phyloP scores from a whole-genome alignment of 228 moss, liverwort and hornwort genomes.

The Sphagnum fallax region DNA sequence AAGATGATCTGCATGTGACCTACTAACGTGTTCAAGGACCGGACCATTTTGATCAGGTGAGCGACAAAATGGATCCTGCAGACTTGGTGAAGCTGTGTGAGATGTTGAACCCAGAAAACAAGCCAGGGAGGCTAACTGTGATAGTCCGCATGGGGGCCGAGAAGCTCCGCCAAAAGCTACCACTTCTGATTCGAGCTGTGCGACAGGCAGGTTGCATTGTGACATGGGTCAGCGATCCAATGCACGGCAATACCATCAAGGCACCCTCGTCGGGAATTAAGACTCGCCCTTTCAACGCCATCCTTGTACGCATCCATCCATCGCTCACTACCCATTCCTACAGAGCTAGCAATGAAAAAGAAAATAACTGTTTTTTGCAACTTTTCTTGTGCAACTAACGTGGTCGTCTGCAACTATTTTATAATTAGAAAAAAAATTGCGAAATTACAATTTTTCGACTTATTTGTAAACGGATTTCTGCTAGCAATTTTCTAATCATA shows the following conservation, averaged over 20 bases:
- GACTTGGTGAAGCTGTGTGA: constrained; percentile 56
- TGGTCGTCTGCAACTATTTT: too few relatives aligned
- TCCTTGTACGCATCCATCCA: constrained; percentile 21
- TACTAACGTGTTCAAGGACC: too few relatives aligned
- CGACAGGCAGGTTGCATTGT: constrained; percentile 55
- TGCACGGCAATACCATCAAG: constrained; percentile 83
- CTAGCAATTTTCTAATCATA: too few relatives aligned
- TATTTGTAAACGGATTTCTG: too few relatives aligned
- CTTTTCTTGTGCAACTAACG: too few relatives aligned
- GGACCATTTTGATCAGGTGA: constrained; percentile 31
- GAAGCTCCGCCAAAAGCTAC: constrained; percentile 54
- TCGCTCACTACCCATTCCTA: too few relatives aligned
- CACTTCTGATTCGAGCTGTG: constrained; percentile 49
- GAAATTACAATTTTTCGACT: too few relatives aligned
- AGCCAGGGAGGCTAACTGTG: constrained; percentile 60
- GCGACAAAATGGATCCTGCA: constrained; percentile 64
- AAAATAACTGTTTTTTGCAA: too few relatives aligned
- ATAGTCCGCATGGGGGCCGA: constrained; percentile 67
- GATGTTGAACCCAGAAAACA: constrained; percentile 55
- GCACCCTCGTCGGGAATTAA: constrained; percentile 56
- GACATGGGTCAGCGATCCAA: constrained; percentile 79
- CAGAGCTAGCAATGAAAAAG: too few relatives aligned
- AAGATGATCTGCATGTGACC: too few relatives aligned
- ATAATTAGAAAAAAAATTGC: too few relatives aligned
- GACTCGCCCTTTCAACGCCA: constrained; percentile 63